Conservation (phyloP, 306 rosid genomes). For the Lupinus albus region DNA sequence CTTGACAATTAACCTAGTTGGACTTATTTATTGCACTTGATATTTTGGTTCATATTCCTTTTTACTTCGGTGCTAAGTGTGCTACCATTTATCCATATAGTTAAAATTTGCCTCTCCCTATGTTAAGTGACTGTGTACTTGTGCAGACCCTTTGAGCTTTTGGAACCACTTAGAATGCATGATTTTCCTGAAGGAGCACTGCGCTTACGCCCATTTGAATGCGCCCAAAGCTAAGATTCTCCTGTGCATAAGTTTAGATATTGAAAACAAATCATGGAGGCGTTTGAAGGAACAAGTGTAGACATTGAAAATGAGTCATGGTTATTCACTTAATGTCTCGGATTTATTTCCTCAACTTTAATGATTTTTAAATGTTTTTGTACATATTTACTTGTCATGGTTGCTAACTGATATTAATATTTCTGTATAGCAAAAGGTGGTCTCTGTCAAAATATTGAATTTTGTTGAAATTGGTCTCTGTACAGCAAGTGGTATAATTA, state of each 20-base stretch:
- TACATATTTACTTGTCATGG: constrained; percentile 32
- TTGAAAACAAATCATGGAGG: constrained; percentile 27
- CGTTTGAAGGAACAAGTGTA: constrained; percentile 30
- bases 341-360: constrained; percentile 35
- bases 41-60: constrained; percentile 9
- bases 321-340: constrained; percentile 17
- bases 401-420: constrained; percentile 22
- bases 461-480: constrained; percentile 21
- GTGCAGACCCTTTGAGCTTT: constrained; percentile 78
- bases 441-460: constrained; percentile 22
- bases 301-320: constrained; percentile 27
- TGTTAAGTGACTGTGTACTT: constrained; percentile 26
- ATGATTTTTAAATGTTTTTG: constrained; percentile 14
- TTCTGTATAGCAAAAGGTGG: constrained; percentile 42
- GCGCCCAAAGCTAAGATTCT: constrained; percentile 79
- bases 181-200: constrained; percentile 88
- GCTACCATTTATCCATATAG: constrained; percentile 1
- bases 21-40: constrained; percentile 24
- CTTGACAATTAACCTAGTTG: constrained; percentile 7
- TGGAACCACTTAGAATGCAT: constrained; percentile 83
- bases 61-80: constrained; percentile 27
- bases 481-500: constrained; percentile 16
- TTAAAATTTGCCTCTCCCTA: constrained; percentile 3
- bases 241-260: constrained; percentile 22
- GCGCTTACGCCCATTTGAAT: constrained; percentile 94